Conservation (phyloP, 108 stramenopile species). For the Skeletonema marinoi region DNA sequence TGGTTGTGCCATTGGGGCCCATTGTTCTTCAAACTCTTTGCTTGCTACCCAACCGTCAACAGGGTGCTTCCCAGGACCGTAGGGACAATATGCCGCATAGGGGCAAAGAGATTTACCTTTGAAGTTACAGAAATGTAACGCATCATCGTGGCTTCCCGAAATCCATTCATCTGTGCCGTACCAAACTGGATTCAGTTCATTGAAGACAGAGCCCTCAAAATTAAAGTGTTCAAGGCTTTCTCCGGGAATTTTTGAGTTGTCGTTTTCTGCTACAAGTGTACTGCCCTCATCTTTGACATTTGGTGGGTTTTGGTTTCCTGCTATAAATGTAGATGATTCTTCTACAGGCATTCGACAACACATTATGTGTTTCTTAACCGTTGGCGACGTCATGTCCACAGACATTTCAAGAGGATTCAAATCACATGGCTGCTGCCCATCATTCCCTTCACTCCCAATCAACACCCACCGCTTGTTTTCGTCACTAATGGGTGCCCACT, state of each 20-base stretch:
- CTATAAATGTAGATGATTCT: not conserved
- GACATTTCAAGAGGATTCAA: not conserved
- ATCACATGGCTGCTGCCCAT: constrained; percentile 4
- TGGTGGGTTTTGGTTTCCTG: not conserved
- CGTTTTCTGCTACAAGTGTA: not conserved
- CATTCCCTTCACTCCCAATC: constrained; percentile 15
- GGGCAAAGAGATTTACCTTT: not conserved
- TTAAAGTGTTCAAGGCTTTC: not conserved
- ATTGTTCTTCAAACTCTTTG: constrained; percentile 1
- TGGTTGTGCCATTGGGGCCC: not conserved
- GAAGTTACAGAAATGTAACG: not conserved
- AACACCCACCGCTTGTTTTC: constrained; percentile 14
- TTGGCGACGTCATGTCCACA: not conserved
- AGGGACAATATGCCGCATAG: not conserved
- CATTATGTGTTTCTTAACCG: not conserved
- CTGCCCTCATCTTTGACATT: too few relatives aligned
- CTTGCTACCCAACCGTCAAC: not conserved
- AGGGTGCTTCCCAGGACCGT: not conserved
- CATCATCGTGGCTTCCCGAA: not conserved
- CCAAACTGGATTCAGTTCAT: not conserved
- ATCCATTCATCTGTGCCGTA: not conserved
- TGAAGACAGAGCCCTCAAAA: not conserved
- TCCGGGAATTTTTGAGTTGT: not conserved
- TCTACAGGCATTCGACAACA: not conserved
- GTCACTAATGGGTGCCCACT: constrained; percentile 23